Evolutionary conservation across 495 filamentous ascomycete genomes (phyloP), one percentile per base, ranked within the genome.

Genomic region (Neurospora tetraspora): DNA sequence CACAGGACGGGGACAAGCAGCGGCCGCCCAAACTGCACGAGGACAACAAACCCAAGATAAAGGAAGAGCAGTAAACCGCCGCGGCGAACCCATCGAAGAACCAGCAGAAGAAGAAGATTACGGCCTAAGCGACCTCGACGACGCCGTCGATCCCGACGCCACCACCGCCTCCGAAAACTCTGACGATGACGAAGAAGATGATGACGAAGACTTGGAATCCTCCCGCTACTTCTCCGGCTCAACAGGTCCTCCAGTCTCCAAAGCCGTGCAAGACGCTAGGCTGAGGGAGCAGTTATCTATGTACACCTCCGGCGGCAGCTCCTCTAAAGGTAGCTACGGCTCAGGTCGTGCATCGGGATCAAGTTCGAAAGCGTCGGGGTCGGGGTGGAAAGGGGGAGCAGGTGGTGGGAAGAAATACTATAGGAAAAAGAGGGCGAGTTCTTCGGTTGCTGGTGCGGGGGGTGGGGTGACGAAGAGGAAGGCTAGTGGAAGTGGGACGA

Each of bases 71-170:
- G 53, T 65, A 34, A 65, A 65, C 53, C 53, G 42, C 73, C 31
- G 40, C 34, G 39, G 8, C n/a, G 12, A 47, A 69, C 20, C 75
- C 74, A 47, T 72, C 71, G 71, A 80, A 83, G 75, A 86, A 85
- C 6, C 89, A 91, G 7, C 89, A 91, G 72, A 87, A 89, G 85
- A 87, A 59, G 90, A 91, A 42, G 85, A 88, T 36, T 85, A 85
- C 42, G 83, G 83, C 38, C 79, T 83, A 27, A 84, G 86, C 53
- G 82, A 83, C 34, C 81, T 86, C 18, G 78, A 78, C 11, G 80
- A 82, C 10, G 81, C 79, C 14, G 80, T 79, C 34, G 80, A 80
- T 10, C 74, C 81, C 9, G 90, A 86, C 73, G 90, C 89, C 68
- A 74, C 74, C 36, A 73, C 75, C 53, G 27, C 27, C 10, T 70